Evolutionary conservation across 2,329 filamentous ascomycete species (phyloP).

Genomic region (Cryoendolithus antarcticus): DNA sequence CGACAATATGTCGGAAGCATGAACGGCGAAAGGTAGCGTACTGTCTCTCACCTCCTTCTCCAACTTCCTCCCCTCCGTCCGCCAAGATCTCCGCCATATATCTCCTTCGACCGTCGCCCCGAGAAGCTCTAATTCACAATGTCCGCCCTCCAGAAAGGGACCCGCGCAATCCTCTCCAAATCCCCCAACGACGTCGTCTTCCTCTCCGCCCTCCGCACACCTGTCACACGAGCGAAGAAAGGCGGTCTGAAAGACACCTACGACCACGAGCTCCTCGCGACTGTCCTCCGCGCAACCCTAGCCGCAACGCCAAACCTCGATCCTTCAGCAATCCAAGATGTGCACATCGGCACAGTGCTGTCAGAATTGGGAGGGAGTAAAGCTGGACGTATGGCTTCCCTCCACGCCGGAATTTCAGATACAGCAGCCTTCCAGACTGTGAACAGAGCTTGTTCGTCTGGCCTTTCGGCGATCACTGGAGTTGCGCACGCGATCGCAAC

Average conservation of each 20-base stretch:
- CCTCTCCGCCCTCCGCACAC: conserved; percentile 79
- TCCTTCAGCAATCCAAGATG: conserved; percentile 59
- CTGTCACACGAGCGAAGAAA: conserved; percentile 71
- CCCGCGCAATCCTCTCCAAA: conserved; percentile 67
- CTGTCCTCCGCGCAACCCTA: conserved; percentile 55
- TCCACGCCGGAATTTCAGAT: conserved; percentile 66
- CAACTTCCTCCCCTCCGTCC: too few relatives aligned
- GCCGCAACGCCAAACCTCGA: conserved; percentile 61
- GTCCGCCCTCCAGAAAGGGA: conserved; percentile 39
- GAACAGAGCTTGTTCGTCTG: conserved; percentile 75
- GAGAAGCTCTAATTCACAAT: conserved; percentile 7
- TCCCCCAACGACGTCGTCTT: conserved; percentile 73
- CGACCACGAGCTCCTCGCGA: conserved; percentile 74
- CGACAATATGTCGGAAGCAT: too few relatives aligned
- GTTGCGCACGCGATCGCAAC: conserved; percentile 65
- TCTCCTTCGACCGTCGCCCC: too few relatives aligned
- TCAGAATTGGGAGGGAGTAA: conserved; percentile 85
- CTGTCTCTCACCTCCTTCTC: too few relatives aligned
- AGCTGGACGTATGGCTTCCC: conserved; percentile 80
- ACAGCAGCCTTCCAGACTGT: conserved; percentile 70
- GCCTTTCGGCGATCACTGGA: conserved; percentile 62
- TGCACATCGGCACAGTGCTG: conserved; percentile 78
- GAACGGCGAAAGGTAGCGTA: too few relatives aligned
- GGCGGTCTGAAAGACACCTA: conserved; percentile 78
- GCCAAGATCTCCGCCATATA: too few relatives aligned